These are phyloP conservation scores for Fusarium sp. DNA, from an alignment of 2,329 filamentous ascomycete genomes.

Conservation along the genomic window DNA sequence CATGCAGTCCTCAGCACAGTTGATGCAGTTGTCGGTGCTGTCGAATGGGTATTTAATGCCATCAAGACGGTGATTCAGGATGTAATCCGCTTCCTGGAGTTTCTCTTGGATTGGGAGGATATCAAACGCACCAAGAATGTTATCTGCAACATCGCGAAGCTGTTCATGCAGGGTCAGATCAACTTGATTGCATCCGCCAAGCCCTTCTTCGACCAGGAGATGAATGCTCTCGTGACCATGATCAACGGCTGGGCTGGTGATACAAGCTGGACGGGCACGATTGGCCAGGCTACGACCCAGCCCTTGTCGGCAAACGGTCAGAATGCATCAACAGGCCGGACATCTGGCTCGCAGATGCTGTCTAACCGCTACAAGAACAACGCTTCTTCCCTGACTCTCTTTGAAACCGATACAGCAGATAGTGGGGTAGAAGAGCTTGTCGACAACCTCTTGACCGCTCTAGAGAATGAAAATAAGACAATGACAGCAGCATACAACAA, in stretches of 20 bases:
- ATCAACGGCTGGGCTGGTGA: background rate
- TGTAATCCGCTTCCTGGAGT: background rate
- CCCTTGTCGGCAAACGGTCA: background rate
- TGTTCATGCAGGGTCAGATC: background rate
- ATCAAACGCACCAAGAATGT: background rate
- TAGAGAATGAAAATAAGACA: background rate
- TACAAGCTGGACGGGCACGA: background rate
- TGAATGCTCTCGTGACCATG: rapidly evolving
- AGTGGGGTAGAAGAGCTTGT: background rate
- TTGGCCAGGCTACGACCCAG: background rate
- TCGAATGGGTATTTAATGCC: background rate
- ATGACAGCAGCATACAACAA: background rate
- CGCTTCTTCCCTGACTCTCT: rapidly evolving
- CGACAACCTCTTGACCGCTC: rapidly evolving
- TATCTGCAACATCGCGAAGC: background rate
- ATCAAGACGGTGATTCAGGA: background rate
- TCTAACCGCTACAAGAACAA: background rate
- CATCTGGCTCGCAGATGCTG: background rate
- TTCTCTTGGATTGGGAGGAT: background rate
- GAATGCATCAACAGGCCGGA: background rate
- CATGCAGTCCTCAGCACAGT: background rate
- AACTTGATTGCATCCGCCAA: background rate
- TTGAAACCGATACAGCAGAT: background rate
- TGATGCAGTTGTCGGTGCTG: background rate
- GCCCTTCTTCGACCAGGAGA: background rate